Evolutionary conservation across 129 eudicot species (phyloP).

Genomic region (Chrysanthemum makinoi): DNA sequence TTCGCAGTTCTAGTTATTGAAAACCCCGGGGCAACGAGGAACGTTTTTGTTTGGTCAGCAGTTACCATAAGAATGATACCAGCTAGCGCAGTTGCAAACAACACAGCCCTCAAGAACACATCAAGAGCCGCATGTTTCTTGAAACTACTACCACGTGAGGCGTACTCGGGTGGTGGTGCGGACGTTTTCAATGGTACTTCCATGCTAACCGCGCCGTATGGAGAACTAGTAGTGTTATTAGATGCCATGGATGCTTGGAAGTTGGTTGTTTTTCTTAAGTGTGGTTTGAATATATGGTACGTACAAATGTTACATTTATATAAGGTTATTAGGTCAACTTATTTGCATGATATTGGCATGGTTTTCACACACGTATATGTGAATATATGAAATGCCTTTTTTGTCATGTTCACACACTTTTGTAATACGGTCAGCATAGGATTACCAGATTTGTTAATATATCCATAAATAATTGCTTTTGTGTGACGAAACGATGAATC

Average conservation of each 20-base stretch:
- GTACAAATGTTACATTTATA: background rate
- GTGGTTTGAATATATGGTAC: background rate
- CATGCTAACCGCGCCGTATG: conserved; percentile 29
- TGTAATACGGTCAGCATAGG: background rate
- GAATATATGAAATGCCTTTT: background rate
- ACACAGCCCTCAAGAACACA: conserved; percentile 44
- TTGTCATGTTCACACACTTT: background rate
- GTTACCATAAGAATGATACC: conserved; percentile 74
- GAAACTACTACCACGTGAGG: conserved; percentile 7
- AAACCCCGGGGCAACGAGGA: conserved; percentile 34
- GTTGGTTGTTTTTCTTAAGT: background rate
- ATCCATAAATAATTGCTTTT: background rate
- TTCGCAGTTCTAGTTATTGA: conserved; percentile 32
- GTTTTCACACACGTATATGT: background rate
- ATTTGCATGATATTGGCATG: background rate
- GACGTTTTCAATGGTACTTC: conserved; percentile 22
- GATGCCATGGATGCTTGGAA: conserved; percentile 30
- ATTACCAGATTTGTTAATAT: background rate
- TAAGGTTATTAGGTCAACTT: background rate
- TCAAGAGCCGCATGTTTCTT: conserved; percentile 38
- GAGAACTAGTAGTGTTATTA: conserved; percentile 26
- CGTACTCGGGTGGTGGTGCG: conserved; percentile 18
- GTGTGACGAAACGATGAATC: background rate
- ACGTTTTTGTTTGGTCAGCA: conserved; percentile 39
- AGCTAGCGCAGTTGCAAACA: conserved; percentile 46